Evolutionary conservation across 208 protist genomes (phyloP).

Genomic region (Novymonas esmeraldas): DNA sequence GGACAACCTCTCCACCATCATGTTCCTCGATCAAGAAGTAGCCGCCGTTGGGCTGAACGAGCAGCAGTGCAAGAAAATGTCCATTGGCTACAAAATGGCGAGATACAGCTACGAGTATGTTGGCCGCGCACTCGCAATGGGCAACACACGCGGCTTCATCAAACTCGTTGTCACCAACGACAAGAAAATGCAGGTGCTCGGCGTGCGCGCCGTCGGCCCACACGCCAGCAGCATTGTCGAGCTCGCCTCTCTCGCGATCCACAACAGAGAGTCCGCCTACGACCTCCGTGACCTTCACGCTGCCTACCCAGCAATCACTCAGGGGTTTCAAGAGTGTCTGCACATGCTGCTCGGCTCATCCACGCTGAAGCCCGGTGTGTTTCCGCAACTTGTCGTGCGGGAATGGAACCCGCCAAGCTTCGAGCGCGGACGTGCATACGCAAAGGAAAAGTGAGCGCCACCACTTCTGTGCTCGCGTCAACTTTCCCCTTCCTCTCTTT

Average conservation of each 20-base stretch:
- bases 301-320: conserved; percentile 82
- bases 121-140: conserved; percentile 82
- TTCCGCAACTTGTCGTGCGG: conserved; percentile 70
- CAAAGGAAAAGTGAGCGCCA: conserved; percentile 10
- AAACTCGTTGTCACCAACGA: conserved; percentile 93
- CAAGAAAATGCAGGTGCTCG: conserved; percentile 87
- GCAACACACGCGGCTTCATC: conserved; percentile 89
- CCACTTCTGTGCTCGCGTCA: no score
- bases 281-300: conserved; percentile 77
- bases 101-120: conserved; percentile 90
- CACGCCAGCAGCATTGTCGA: conserved; percentile 92
- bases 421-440: conserved; percentile 62
- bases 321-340: conserved; percentile 91
- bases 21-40: conserved; percentile 93
- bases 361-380: conserved; percentile 88
- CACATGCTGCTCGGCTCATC: conserved; percentile 89
- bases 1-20: conserved; percentile 92
- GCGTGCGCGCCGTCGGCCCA: conserved; percentile 84
- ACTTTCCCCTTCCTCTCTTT: no score
- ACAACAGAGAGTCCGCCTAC: conserved; percentile 80
- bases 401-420: conserved; percentile 85
- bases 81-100: conserved; percentile 89
- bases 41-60: conserved; percentile 90
- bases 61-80: conserved; percentile 70
- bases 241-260: conserved; percentile 87